Conservation (phyloP, 1,284 basidiomycete species). For the Moesziomyces aphidis region DNA sequence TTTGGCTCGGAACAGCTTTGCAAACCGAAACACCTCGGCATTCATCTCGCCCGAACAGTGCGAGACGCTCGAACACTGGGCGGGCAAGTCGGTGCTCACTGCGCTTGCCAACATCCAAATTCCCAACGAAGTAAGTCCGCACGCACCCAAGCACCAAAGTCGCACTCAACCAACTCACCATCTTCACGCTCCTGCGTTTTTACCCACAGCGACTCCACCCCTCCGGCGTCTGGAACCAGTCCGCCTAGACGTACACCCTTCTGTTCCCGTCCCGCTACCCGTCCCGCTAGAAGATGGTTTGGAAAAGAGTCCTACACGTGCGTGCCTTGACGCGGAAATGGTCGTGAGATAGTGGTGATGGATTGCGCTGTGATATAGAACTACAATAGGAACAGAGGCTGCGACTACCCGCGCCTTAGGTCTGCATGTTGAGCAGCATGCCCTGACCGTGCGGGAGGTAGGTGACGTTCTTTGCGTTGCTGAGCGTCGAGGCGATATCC, state of each 20-base stretch:
- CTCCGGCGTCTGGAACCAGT: conserved; percentile 43
- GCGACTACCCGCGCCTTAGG: conserved; percentile 6
- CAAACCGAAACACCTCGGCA: conserved; percentile 78
- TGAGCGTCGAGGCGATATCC: conserved; percentile 79
- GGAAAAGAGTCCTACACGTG: too few relatives aligned
- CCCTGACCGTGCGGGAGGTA: conserved; percentile 69
- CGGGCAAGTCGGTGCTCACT: conserved; percentile 73
- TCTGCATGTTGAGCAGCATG: conserved; percentile 64
- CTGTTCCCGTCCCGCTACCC: not conserved
- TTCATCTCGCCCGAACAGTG: conserved; percentile 82
- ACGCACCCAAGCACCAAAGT: not conserved
- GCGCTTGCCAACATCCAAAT: conserved; percentile 68
- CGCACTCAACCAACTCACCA: not conserved
- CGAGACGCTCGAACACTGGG: conserved; percentile 76
- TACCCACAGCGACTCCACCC: conserved; percentile 35
- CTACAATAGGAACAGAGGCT: conserved; percentile 23
- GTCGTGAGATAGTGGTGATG: conserved; percentile 38
- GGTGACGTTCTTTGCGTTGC: conserved; percentile 69
- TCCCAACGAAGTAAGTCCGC: conserved; percentile 37
- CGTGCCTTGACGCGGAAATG: not conserved
- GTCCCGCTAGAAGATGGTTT: not conserved
- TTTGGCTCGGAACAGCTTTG: conserved; percentile 71
- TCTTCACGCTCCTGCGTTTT: not conserved
- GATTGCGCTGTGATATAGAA: conserved; percentile 32
- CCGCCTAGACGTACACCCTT: conserved; percentile 1